Evolutionary conservation across 1,139 yeast genomes (phyloP).

Genomic region (Hemisphaericaspora xylanilytica): DNA sequence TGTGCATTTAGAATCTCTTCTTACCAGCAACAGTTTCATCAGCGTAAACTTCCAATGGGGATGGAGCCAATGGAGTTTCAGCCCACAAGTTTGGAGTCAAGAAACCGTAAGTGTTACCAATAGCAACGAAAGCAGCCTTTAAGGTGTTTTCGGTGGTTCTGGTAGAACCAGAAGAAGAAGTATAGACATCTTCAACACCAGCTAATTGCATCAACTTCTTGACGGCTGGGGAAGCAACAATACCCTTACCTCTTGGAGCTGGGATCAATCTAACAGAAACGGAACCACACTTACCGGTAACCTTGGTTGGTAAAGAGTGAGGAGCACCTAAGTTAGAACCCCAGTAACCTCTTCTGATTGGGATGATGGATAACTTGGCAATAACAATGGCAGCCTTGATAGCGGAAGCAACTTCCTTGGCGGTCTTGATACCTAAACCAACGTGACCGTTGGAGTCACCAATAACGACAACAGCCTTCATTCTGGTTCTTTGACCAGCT

Average conservation of each 20-base stretch:
- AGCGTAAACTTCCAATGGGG: slow-evolving; percentile 93
- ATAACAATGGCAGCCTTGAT: slow-evolving; percentile 99
- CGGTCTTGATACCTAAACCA: slow-evolving; percentile 99
- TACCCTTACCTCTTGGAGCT: slow-evolving; percentile 99
- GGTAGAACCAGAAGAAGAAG: slow-evolving; percentile 98
- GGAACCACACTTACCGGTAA: slow-evolving; percentile 99
- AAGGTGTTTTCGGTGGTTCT: slow-evolving; percentile 99
- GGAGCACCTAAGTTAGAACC: slow-evolving; percentile 99
- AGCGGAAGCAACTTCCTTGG: slow-evolving; percentile 99
- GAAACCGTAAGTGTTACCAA: slow-evolving; percentile 99
- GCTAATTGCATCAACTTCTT: slow-evolving; percentile 98
- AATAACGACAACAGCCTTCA: slow-evolving; percentile 99
- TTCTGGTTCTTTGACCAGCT: slow-evolving; percentile 99
- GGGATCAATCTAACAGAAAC: slow-evolving; percentile 98
- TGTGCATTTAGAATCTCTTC: slow-evolving; percentile 59
- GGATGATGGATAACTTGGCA: slow-evolving; percentile 98
- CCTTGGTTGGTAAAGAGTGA: slow-evolving; percentile 97
- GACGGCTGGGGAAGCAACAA: slow-evolving; percentile 99
- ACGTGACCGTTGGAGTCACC: slow-evolving; percentile 99
- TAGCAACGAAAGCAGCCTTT: slow-evolving; percentile 99
- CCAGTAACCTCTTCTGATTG: slow-evolving; percentile 99
- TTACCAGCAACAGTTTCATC: slow-evolving; percentile 76
- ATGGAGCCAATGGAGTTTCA: slow-evolving; percentile 76
- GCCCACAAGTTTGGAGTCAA: slow-evolving; percentile 99
- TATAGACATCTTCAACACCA: slow-evolving; percentile 99